Evolutionary conservation across 2,329 filamentous ascomycete genomes (phyloP).

Genomic region (Alternaria alternata): DNA sequence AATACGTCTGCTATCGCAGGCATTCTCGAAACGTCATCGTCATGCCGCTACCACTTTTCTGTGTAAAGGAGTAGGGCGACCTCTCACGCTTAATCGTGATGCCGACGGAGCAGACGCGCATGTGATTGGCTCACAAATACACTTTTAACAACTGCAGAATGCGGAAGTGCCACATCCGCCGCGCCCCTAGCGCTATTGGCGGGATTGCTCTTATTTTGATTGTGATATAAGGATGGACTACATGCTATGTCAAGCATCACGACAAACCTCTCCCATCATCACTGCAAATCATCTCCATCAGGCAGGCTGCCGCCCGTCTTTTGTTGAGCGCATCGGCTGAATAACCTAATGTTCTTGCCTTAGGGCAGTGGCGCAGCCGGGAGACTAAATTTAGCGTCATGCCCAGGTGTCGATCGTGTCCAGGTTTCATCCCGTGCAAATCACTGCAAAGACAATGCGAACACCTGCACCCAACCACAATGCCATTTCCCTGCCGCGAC

Average conservation of each 20-base stretch:
- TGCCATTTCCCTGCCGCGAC: not conserved
- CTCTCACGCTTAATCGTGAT: not conserved
- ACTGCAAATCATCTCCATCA: not conserved
- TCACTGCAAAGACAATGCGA: slow-evolving; percentile 2
- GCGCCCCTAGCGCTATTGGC: not conserved
- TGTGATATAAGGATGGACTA: not conserved
- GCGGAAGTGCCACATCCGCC: slow-evolving; percentile 9
- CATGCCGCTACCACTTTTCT: slow-evolving; percentile 5
- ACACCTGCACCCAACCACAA: not conserved
- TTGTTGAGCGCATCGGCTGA: slow-evolving; percentile 8
- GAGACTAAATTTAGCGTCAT: slow-evolving; percentile 17
- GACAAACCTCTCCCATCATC: not conserved
- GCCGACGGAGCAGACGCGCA: not conserved
- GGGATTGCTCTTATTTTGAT: not conserved
- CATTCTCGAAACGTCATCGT: slow-evolving; percentile 14
- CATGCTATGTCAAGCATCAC: slow-evolving; percentile 5
- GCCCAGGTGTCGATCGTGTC: slow-evolving; percentile 6
- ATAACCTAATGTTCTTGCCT: slow-evolving; percentile 4
- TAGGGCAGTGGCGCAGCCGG: slow-evolving; percentile 21
- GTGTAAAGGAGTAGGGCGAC: slow-evolving; percentile 4
- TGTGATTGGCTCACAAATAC: slow-evolving; percentile 9
- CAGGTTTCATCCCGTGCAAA: slow-evolving; percentile 16
- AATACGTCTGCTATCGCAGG: slow-evolving; percentile 8
- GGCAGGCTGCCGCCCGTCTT: not conserved
- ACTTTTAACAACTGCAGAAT: slow-evolving; percentile 11